Evolutionary conservation across 306 rosid species (phyloP), one percentile per base, ranked within the genome.

Genomic region (Prunus campanulata): DNA sequence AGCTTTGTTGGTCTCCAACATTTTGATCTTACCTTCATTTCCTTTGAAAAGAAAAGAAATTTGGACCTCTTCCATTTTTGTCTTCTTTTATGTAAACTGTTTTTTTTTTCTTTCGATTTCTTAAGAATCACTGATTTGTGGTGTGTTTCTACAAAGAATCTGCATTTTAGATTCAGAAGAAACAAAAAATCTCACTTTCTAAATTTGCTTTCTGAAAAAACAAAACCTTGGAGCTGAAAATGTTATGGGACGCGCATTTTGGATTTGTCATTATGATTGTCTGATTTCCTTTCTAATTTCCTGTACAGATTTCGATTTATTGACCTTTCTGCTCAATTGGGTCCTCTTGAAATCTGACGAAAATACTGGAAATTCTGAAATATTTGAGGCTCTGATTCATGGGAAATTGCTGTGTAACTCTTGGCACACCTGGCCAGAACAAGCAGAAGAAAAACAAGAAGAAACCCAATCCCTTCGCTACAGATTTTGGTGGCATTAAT

Each of bases 361-460:
- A 79, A 76, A 48, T n/a, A 42, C 2, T 42, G 65, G 74, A 54
- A 76, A 46, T 50, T 22, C 56, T 71, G 71, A 14, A 68, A 70
- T 68, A 3, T 77, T 68, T 27, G 25, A 68, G 77, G 78, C 24
- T 63, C 48, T 69, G 79, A 68, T 44, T 60, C 69, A 85, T 87
- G 91, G 91, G 91, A 27, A 87, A 87, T 79, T 87, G 91, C 29
- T 87, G 91, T 74, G 91, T 81, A 71, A 32, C 49, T 29, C 83
- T 86, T 22, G 57, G 84, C n/a, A 48, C 77, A 32, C 67, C 84
- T 32, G 82, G 81, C 30, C 84, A 63, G 49, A 81, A 57, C 66
- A 39, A 71, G 47, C 64, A 82, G 57, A 77, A 72, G 72, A 87
- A 83, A 32, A 20, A 66, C 52, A 85, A 74, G 71, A 83, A 86